phyloP scores from a whole-genome alignment of 2,329 filamentous ascomycete species.

The Neofusicoccum ribis region DNA sequence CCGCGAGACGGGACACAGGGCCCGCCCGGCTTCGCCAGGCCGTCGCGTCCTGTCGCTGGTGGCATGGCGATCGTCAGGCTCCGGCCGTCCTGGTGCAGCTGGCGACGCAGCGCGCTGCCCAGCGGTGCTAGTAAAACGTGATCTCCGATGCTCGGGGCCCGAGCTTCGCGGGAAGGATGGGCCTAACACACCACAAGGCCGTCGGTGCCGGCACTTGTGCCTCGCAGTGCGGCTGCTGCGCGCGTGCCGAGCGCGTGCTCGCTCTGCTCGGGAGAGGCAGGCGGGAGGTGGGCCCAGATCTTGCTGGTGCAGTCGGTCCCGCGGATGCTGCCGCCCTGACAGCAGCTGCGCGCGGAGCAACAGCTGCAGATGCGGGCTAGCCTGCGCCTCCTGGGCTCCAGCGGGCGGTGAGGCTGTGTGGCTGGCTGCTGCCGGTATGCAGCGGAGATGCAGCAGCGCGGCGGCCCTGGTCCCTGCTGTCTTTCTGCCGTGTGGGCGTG shows the following conservation, averaged over 20 bases:
- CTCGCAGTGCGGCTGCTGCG: neutral
- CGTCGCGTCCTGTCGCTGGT: neutral
- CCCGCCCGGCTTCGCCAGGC: neutral
- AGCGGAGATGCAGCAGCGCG: neutral
- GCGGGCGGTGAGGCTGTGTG: neutral
- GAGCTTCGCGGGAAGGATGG: slow-evolving; percentile 11
- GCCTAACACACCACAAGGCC: neutral
- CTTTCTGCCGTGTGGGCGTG: neutral
- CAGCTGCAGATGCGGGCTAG: neutral
- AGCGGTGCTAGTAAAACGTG: slow-evolving; percentile 2
- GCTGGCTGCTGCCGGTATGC: neutral
- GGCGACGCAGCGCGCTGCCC: neutral
- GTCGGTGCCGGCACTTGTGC: neutral
- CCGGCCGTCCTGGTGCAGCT: neutral
- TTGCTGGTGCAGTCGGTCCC: neutral
- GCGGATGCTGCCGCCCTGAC: neutral
- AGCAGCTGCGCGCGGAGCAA: neutral
- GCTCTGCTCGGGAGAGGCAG: neutral
- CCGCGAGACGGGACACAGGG: neutral
- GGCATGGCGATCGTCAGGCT: neutral
- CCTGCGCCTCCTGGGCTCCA: neutral
- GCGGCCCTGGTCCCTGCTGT: neutral
- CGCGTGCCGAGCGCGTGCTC: neutral
- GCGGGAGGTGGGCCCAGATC: neutral
- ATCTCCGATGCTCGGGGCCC: slow-evolving; percentile 14